phyloP scores from a whole-genome alignment of 2,329 filamentous ascomycete species.

The Sporothrix pallida region DNA sequence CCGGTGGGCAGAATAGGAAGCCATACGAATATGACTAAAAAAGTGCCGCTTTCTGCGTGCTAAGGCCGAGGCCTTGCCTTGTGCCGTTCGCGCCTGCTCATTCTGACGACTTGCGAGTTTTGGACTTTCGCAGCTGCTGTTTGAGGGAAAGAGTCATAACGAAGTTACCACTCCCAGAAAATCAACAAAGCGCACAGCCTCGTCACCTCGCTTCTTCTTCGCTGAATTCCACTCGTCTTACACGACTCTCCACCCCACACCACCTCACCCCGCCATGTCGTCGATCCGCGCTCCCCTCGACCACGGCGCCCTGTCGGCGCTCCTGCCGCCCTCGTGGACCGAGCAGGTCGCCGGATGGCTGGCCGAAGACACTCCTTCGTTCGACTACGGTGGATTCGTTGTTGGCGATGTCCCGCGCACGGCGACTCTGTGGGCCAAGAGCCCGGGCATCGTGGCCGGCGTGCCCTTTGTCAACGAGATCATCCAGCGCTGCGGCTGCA shows the following conservation, averaged over 20 bases:
- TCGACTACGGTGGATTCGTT: constrained; percentile 97
- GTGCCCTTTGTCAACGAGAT: constrained; percentile 96
- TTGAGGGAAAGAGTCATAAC: not conserved
- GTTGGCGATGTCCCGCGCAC: constrained; percentile 73
- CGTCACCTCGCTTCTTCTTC: not conserved
- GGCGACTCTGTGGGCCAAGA: constrained; percentile 72
- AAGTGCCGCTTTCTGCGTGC: constrained; percentile 1
- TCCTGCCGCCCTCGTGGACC: constrained; percentile 87
- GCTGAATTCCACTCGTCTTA: not conserved
- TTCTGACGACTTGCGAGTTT: not conserved
- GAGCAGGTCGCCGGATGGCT: constrained; percentile 82
- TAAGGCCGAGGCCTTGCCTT: constrained; percentile 11
- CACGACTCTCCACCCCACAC: not conserved
- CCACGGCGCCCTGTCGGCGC: constrained; percentile 61
- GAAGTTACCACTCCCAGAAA: no score
- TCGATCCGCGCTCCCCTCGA: constrained; percentile 35
- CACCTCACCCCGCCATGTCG: constrained; percentile 1
- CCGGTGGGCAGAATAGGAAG: constrained; percentile 16
- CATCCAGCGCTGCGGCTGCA: constrained; percentile 86
- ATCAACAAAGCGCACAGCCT: not conserved
- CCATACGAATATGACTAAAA: constrained; percentile 6
- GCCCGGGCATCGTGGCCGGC: constrained; percentile 82
- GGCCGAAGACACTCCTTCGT: constrained; percentile 92
- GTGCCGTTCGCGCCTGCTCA: constrained; percentile 13
- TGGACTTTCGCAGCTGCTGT: no score